Evolutionary conservation across 2,329 filamentous ascomycete genomes (phyloP).

Genomic region (Calonectria crousiana): DNA sequence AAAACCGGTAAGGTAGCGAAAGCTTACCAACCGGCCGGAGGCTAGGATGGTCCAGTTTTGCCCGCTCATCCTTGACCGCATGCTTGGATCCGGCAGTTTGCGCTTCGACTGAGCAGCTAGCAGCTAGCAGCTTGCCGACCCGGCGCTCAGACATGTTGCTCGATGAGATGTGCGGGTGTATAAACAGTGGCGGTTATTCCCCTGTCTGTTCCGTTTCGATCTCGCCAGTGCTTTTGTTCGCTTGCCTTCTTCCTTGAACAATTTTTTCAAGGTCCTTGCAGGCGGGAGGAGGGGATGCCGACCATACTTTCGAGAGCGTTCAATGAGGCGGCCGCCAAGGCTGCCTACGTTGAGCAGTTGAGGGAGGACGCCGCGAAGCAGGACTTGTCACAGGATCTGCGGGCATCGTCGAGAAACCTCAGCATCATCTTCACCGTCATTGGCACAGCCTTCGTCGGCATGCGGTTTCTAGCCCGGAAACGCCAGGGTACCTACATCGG

Average conservation of each 20-base stretch:
- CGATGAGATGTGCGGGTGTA: background rate
- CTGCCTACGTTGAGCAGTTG: background rate
- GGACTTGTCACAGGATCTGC: background rate
- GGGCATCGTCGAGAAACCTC: background rate
- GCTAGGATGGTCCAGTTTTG: background rate
- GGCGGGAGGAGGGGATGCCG: constrained; percentile 1
- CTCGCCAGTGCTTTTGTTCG: background rate
- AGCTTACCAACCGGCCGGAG: background rate
- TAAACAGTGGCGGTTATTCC: background rate
- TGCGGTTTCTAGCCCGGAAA: background rate
- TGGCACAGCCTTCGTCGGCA: background rate
- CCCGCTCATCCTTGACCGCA: background rate
- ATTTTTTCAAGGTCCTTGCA: background rate
- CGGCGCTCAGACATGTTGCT: background rate
- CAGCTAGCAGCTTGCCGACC: background rate
- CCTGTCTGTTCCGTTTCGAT: background rate
- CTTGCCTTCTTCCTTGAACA: background rate
- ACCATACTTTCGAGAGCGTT: background rate
- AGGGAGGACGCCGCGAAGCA: background rate
- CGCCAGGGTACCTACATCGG: background rate
- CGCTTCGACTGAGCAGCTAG: background rate
- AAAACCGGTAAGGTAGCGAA: background rate
- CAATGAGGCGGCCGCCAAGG: background rate
- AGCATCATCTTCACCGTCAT: background rate
- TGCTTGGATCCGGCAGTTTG: background rate